These are phyloP conservation scores for Claviceps maximensis DNA, from an alignment of 2,329 filamentous ascomycete species.

Conservation along the genomic window DNA sequence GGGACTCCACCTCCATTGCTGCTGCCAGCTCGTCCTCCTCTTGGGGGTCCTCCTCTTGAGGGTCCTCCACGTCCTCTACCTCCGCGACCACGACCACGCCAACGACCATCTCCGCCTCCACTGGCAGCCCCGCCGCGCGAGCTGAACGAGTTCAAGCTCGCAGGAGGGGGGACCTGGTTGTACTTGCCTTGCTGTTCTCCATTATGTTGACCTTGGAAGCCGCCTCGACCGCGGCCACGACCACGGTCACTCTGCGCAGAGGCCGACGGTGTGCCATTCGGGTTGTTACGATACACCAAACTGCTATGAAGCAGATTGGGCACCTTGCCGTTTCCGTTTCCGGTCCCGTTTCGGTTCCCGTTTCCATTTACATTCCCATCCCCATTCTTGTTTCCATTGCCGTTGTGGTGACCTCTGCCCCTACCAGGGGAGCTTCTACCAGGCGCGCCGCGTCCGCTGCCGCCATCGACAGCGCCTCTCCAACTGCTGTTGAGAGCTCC, in stretches of 20 bases:
- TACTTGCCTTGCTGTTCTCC: constrained; percentile 23
- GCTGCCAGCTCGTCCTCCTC: constrained; percentile 23
- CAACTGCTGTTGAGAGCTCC: constrained; percentile 36
- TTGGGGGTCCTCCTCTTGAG: constrained; percentile 19
- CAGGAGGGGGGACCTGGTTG: constrained; percentile 47
- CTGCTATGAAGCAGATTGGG: constrained; percentile 37
- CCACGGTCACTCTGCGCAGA: constrained; percentile 17
- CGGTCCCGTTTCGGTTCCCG: background rate
- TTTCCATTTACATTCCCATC: constrained; percentile 2
- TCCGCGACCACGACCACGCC: constrained; percentile 26
- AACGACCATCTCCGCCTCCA: constrained; percentile 23
- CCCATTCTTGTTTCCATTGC: constrained; percentile 7
- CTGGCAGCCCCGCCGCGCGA: too few relatives aligned
- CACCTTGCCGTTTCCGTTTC: constrained; percentile 8
- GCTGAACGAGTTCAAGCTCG: constrained; percentile 32
- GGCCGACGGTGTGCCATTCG: constrained; percentile 14
- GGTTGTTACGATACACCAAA: constrained; percentile 35
- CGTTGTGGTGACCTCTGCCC: constrained; percentile 26
- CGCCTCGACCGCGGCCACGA: constrained; percentile 18
- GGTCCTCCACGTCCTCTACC: constrained; percentile 24
- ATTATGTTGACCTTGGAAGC: constrained; percentile 8
- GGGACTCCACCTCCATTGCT: constrained; percentile 6
- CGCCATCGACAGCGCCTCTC: too few relatives aligned
- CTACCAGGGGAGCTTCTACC: constrained; percentile 21
- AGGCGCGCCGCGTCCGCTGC: constrained; percentile 19